These are phyloP conservation scores for Fusarium fujikuroi DNA, from an alignment of 2,329 filamentous ascomycete genomes.

Conservation along the genomic window DNA sequence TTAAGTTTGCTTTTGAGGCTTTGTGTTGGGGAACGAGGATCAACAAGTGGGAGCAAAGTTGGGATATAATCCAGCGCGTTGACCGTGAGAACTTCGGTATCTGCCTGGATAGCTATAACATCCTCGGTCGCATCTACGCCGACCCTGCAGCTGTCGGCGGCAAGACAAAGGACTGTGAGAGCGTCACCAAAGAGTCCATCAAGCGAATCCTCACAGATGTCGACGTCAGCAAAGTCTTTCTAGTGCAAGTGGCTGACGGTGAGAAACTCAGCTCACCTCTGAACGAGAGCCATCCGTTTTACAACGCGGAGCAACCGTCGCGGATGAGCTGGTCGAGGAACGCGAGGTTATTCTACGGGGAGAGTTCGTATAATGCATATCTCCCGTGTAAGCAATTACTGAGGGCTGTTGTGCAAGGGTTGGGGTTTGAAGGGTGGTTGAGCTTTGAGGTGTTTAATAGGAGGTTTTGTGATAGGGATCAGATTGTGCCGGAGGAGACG, in stretches of 20 bases:
- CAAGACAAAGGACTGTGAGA: conserved; percentile 64
- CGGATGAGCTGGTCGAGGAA: conserved; percentile 84
- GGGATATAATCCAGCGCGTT: conserved; percentile 73
- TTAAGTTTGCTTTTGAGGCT: conserved; percentile 79
- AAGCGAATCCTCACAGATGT: conserved; percentile 63
- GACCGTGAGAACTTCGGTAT: conserved; percentile 78
- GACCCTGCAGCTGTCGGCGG: conserved; percentile 69
- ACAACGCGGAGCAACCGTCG: conserved; percentile 48
- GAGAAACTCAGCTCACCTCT: conserved; percentile 70
- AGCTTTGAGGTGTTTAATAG: conserved; percentile 75
- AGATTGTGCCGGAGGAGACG: conserved; percentile 66
- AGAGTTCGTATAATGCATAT: conserved; percentile 71
- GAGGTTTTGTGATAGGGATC: conserved; percentile 38
- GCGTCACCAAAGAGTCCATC: conserved; percentile 65
- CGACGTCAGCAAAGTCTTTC: conserved; percentile 75
- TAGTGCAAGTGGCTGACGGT: conserved; percentile 81
- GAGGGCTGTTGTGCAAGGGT: conserved; percentile 68
- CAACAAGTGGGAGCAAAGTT: conserved; percentile 77
- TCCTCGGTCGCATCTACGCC: conserved; percentile 76
- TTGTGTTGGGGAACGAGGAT: conserved; percentile 77
- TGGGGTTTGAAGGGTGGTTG: conserved; percentile 76
- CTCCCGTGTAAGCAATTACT: conserved; percentile 72
- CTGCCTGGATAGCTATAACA: conserved; percentile 83
- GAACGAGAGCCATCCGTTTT: conserved; percentile 57
- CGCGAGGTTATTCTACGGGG: conserved; percentile 68